A percentile compares a stretch with the other conserved stretches of the same genome.
Conservation (phyloP, 2,329 filamentous ascomycete genomes). For the Colletotrichum australisinense region DNA sequence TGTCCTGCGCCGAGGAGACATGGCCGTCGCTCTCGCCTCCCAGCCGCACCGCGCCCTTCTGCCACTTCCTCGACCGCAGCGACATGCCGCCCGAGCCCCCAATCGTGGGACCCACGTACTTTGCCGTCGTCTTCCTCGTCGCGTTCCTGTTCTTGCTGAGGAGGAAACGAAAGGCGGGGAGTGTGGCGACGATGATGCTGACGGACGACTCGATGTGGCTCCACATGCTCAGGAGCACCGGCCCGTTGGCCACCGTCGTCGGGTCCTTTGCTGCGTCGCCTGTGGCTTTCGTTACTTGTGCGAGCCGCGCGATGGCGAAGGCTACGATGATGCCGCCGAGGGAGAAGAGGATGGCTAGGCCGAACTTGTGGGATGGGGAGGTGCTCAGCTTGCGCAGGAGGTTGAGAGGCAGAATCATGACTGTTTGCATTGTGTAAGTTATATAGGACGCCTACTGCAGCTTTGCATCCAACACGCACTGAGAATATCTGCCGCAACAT, state of each 20-base stretch:
- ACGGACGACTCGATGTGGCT: constrained; percentile 33
- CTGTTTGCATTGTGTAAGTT: not conserved
- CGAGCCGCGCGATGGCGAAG: constrained; percentile 27
- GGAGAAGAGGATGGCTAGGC: constrained; percentile 30
- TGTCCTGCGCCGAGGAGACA: not conserved
- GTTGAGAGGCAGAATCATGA: constrained; percentile 24
- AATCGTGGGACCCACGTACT: constrained; percentile 7
- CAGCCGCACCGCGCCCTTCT: constrained; percentile 9
- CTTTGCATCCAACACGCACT: not conserved
- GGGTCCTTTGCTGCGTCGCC: constrained; percentile 27
- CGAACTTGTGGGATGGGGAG: constrained; percentile 18
- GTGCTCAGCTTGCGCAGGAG: constrained; percentile 23
- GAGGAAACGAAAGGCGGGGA: constrained; percentile 30
- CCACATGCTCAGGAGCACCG: constrained; percentile 34
- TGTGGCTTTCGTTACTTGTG: constrained; percentile 22
- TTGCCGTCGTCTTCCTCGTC: constrained; percentile 4
- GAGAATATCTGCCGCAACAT: constrained; percentile 5
- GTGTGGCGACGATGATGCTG: constrained; percentile 30
- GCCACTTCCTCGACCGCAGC: constrained; percentile 5
- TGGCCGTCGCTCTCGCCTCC: not conserved
- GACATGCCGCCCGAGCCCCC: constrained; percentile 11
- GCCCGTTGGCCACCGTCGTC: constrained; percentile 27
- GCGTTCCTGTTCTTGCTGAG: constrained; percentile 18
- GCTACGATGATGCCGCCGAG: constrained; percentile 32
- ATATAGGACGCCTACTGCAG: not conserved